Conservation (phyloP, 1,139 yeast genomes). For the Candida neerlandica region DNA sequence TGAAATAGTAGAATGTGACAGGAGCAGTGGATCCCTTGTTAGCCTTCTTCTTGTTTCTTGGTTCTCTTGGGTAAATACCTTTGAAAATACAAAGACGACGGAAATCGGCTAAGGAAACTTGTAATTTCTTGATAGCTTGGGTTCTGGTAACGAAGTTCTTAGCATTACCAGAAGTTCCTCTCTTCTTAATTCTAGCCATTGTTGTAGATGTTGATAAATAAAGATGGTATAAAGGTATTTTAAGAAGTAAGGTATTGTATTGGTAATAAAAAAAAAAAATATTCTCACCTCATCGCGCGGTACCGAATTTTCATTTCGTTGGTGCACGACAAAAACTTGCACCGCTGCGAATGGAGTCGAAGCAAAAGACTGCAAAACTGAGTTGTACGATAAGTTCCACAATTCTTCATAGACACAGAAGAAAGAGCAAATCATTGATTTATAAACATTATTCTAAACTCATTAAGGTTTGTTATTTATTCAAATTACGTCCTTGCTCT, state of each 20-base stretch:
- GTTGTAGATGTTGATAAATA: not conserved
- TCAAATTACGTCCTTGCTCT: too few species aligned
- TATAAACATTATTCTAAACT: too few species aligned
- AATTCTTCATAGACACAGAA: too few species aligned
- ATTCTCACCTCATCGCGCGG: not conserved
- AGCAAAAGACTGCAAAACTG: not conserved
- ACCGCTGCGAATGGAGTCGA: not conserved
- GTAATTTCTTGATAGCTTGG: constrained; percentile 90
- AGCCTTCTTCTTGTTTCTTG: constrained; percentile 94
- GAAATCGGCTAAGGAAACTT: constrained; percentile 96
- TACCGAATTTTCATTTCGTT: too few species aligned
- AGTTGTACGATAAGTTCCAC: too few species aligned
- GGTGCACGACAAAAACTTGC: not conserved
- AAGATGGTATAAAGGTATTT: not conserved
- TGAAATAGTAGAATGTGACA: constrained; percentile 88
- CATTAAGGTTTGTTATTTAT: too few species aligned
- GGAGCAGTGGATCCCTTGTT: constrained; percentile 97
- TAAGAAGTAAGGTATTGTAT: not conserved
- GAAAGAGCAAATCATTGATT: not conserved
- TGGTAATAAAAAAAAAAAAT: not conserved
- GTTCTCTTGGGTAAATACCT: constrained; percentile 96
- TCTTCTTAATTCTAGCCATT: constrained; percentile 61
- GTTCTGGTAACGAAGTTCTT: constrained; percentile 92
- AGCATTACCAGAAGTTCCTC: constrained; percentile 86
- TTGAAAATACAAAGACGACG: constrained; percentile 96